phyloP scores from a whole-genome alignment of 768 basidiomycete species.

The Saitozyma sp. region DNA sequence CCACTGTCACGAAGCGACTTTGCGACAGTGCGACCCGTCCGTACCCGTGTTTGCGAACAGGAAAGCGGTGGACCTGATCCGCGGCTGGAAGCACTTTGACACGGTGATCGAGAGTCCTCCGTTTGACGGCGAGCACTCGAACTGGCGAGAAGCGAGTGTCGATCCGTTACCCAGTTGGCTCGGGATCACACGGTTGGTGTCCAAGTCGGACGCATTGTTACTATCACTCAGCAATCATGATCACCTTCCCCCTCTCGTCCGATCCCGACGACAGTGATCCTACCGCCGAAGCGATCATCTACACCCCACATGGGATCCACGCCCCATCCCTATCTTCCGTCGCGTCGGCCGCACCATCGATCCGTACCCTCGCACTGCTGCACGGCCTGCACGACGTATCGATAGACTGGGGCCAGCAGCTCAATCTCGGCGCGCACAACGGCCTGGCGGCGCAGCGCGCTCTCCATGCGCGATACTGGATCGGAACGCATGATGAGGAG shows the following conservation, averaged over 20 bases:
- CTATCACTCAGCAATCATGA: conserved; percentile 23
- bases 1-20: conserved; percentile 21
- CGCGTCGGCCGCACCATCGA: conserved; percentile 10
- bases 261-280: neutral
- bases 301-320: conserved; percentile 24
- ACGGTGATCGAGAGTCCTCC: conserved; percentile 17
- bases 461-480: conserved; percentile 22
- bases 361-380: conserved; percentile 16
- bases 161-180: conserved; percentile 16
- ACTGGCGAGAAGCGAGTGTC: conserved; percentile 10
- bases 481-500: conserved; percentile 28
- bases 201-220: conserved; percentile 20
- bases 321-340: conserved; percentile 13
- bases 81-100: conserved; percentile 20
- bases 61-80: conserved; percentile 19
- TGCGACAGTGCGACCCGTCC: conserved; percentile 4
- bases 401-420: conserved; percentile 30
- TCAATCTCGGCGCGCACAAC: conserved; percentile 27
- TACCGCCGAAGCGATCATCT: conserved; percentile 14
- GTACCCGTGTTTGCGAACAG: conserved; percentile 15
- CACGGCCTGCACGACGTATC: conserved; percentile 29
- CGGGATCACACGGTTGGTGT: conserved; percentile 15
- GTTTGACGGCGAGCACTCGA: conserved; percentile 5
- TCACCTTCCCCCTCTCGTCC: conserved; percentile 8
- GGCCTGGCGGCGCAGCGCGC: conserved; percentile 17